Evolutionary conservation across 2,329 filamentous ascomycete genomes (phyloP).

Genomic region (Colletotrichum melonis): DNA sequence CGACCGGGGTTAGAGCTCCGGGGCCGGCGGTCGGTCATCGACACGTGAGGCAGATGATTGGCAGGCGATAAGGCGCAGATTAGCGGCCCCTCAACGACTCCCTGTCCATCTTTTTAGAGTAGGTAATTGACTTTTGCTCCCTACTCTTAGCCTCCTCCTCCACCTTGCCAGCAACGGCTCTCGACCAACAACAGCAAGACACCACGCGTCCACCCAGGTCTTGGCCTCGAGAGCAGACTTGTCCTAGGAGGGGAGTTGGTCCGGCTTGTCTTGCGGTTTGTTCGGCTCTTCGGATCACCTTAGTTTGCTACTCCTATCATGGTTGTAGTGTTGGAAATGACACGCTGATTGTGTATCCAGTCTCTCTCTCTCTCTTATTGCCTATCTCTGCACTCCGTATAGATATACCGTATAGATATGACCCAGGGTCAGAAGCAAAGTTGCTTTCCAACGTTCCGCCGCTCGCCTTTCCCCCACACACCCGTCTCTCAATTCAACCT

Average conservation of each 20-base stretch:
- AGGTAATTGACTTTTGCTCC: background rate
- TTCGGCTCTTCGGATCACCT: background rate
- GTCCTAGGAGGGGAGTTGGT: slow-evolving; percentile 8
- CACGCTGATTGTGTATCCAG: background rate
- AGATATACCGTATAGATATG: background rate
- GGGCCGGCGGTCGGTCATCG: background rate
- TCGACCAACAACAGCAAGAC: slow-evolving; percentile 25
- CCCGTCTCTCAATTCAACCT: background rate
- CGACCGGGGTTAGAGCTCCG: slow-evolving; percentile 4
- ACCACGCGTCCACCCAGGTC: slow-evolving; percentile 10
- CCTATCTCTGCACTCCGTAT: background rate
- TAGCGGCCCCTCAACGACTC: slow-evolving; percentile 19
- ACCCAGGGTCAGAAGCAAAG: background rate
- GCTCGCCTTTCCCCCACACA: background rate
- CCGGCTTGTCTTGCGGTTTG: background rate
- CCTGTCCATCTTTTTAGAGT: background rate
- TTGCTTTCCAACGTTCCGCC: slow-evolving; percentile 6
- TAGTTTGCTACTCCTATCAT: background rate
- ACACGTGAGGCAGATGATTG: slow-evolving; percentile 35
- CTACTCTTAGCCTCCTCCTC: slow-evolving; percentile 15
- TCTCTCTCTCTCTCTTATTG: background rate
- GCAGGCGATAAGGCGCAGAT: slow-evolving; percentile 32
- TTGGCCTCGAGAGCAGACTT: background rate
- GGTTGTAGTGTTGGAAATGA: slow-evolving; percentile 6
- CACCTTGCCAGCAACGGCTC: background rate